A percentile compares a stretch with the other conserved stretches of the same genome.
These are phyloP conservation scores for Zygosaccharomyces siamensis DNA, from an alignment of 805 yeast genomes.

Conservation along the genomic window DNA sequence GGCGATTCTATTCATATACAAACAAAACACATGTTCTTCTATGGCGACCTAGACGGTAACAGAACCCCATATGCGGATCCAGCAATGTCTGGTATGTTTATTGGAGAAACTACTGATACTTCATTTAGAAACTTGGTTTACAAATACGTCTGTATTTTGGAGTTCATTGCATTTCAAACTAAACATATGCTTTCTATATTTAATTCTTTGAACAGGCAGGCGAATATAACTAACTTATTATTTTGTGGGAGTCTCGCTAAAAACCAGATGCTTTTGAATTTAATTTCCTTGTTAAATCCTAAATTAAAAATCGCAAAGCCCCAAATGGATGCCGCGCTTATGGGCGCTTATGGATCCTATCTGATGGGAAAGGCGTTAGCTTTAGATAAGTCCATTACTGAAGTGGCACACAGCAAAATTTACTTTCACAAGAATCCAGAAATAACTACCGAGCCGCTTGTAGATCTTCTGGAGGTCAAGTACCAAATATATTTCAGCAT, in stretches of 20 bases:
- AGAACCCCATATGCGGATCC: slow-evolving; percentile 53
- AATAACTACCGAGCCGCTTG: slow-evolving; percentile 1
- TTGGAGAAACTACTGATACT: slow-evolving; percentile 43
- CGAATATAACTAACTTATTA: slow-evolving; percentile 34
- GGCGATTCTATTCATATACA: slow-evolving; percentile 26
- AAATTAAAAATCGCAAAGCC: slow-evolving; percentile 14
- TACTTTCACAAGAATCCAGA: neutral
- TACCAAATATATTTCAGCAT: slow-evolving; percentile 31
- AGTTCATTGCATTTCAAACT: slow-evolving; percentile 50
- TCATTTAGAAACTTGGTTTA: slow-evolving; percentile 36
- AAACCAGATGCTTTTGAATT: slow-evolving; percentile 39
- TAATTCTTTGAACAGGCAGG: neutral
- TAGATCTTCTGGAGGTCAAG: slow-evolving; percentile 20
- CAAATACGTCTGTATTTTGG: slow-evolving; percentile 44
- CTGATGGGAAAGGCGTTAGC: slow-evolving; percentile 18
- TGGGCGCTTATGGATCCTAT: slow-evolving; percentile 25
- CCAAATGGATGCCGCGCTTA: slow-evolving; percentile 11
- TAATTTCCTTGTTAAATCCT: slow-evolving; percentile 29
- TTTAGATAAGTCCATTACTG: slow-evolving; percentile 3
- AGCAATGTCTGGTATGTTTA: slow-evolving; percentile 43
- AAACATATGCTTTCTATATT: slow-evolving; percentile 38
- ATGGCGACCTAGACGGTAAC: slow-evolving; percentile 56
- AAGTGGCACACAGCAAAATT: slow-evolving; percentile 3
- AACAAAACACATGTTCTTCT: slow-evolving; percentile 40
- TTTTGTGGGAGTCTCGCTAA: slow-evolving; percentile 53